These are phyloP conservation scores for Phytophthora fragariae DNA, from an alignment of 352 stramenopile genomes.

Conservation along the genomic window DNA sequence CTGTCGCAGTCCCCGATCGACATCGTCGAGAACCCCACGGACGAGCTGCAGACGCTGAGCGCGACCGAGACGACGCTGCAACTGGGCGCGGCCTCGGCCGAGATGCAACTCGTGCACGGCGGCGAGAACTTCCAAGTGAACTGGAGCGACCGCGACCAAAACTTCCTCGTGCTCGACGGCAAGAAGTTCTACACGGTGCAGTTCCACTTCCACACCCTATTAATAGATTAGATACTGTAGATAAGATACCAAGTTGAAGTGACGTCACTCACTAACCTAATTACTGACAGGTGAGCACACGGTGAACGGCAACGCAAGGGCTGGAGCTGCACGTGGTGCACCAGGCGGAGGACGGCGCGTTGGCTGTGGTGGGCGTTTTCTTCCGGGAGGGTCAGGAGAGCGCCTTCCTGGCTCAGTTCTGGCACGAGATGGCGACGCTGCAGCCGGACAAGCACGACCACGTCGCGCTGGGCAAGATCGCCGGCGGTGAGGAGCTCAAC, in stretches of 20 bases:
- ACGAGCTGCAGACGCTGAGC: conserved; percentile 31
- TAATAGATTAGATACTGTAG: too few species aligned
- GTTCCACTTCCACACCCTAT: conserved; percentile 62
- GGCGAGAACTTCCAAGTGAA: conserved; percentile 64
- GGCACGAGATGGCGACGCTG: conserved; percentile 48
- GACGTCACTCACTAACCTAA: too few species aligned
- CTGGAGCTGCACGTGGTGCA: conserved; percentile 81
- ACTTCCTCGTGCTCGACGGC: conserved; percentile 53
- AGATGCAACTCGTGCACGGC: conserved; percentile 45
- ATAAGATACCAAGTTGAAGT: too few species aligned
- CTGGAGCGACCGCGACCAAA: conserved; percentile 51
- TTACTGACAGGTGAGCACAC: conserved; percentile 63
- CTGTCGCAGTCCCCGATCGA: conserved; percentile 65
- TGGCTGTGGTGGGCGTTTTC: conserved; percentile 71
- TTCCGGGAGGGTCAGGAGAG: conserved; percentile 62
- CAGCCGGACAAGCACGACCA: conserved; percentile 33
- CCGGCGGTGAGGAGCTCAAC: conserved; percentile 33
- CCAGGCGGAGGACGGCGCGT: conserved; percentile 54
- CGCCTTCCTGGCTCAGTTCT: conserved; percentile 72
- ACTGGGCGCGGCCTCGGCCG: conserved; percentile 37
- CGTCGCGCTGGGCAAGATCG: conserved; percentile 44
- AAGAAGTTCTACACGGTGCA: conserved; percentile 67
- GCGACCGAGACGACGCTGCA: conserved; percentile 28
- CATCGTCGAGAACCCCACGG: conserved; percentile 43
- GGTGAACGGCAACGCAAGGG: conserved; percentile 55